Evolutionary conservation across 2,329 filamentous ascomycete species (phyloP).

Genomic region (Pezicula radicicola): DNA sequence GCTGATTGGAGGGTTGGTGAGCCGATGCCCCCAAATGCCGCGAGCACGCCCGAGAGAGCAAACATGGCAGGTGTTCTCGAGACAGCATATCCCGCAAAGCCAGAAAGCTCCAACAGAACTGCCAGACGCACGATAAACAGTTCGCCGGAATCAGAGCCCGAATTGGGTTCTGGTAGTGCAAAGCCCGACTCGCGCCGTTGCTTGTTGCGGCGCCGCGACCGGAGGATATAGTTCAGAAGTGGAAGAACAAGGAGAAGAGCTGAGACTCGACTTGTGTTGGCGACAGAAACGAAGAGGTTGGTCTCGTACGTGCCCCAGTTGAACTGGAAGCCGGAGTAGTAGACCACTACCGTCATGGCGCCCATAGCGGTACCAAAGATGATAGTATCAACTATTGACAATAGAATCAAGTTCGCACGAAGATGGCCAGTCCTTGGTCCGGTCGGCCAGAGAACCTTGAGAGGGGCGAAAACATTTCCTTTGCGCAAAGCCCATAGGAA

Average conservation of each 20-base stretch:
- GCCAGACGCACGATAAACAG: slow-evolving; percentile 72
- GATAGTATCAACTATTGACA: slow-evolving; percentile 78
- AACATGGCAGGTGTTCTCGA: slow-evolving; percentile 62
- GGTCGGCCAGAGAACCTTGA: slow-evolving; percentile 74
- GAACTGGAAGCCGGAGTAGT: slow-evolving; percentile 81
- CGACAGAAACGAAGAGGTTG: slow-evolving; percentile 75
- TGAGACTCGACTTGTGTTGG: slow-evolving; percentile 72
- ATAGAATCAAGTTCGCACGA: slow-evolving; percentile 76
- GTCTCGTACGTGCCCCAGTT: slow-evolving; percentile 80
- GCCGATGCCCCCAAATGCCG: slow-evolving; percentile 78
- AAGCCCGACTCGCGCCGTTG: slow-evolving; percentile 58
- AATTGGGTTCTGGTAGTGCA: slow-evolving; percentile 31
- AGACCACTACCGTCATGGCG: slow-evolving; percentile 73
- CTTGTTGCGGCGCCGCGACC: slow-evolving; percentile 34
- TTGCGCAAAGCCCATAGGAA: slow-evolving; percentile 35
- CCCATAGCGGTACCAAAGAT: slow-evolving; percentile 82
- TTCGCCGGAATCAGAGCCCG: slow-evolving; percentile 75
- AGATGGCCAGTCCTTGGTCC: slow-evolving; percentile 60
- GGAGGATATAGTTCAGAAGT: slow-evolving; percentile 71
- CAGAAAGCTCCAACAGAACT: slow-evolving; percentile 72
- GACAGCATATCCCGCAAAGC: slow-evolving; percentile 72
- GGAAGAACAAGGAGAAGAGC: slow-evolving; percentile 76
- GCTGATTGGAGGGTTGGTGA: slow-evolving; percentile 80
- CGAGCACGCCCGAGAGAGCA: slow-evolving; percentile 67
- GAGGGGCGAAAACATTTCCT: slow-evolving; percentile 70